Percentiles rank a stretch among this genome's conserved stretches.
phyloP scores from a whole-genome alignment of 176 grass and related monocot species.

The barley (Hordeum vulgare) region DNA sequence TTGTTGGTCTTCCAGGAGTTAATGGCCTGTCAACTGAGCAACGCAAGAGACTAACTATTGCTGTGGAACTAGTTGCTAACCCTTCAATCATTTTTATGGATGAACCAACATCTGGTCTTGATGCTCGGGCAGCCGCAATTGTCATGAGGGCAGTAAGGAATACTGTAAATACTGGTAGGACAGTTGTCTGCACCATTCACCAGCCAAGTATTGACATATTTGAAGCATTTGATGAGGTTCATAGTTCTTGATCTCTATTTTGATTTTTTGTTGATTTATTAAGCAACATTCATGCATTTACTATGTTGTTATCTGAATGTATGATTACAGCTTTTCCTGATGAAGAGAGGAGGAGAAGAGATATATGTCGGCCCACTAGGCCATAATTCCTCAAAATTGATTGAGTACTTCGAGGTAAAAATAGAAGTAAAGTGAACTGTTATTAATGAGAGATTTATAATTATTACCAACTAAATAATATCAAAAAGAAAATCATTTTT shows the following conservation, averaged over 20 bases:
- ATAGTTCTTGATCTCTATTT: constrained; percentile 8
- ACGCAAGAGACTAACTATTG: constrained; percentile 86
- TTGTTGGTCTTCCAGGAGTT: constrained; percentile 84
- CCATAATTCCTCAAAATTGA: constrained; percentile 65
- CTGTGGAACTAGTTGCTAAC: constrained; percentile 90
- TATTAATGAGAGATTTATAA: neutral
- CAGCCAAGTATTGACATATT: constrained; percentile 98
- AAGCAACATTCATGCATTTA: neutral
- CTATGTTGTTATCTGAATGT: neutral
- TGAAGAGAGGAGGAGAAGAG: constrained; percentile 94
- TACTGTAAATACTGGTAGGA: constrained; percentile 84
- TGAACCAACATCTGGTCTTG: constrained; percentile 89
- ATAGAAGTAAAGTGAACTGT: constrained; percentile 1
- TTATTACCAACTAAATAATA: neutral
- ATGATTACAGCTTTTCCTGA: constrained; percentile 68
- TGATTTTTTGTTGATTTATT: constrained; percentile 5
- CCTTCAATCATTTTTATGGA: constrained; percentile 96
- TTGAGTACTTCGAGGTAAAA: constrained; percentile 87
- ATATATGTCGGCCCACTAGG: constrained; percentile 89
- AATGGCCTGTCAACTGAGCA: constrained; percentile 86
- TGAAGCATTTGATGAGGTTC: constrained; percentile 92
- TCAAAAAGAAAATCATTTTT: neutral
- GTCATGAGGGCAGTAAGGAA: constrained; percentile 93
- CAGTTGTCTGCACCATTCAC: constrained; percentile 94
- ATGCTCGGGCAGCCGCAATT: constrained; percentile 87